Evolutionary conservation across 1,284 basidiomycete species (phyloP), one percentile per base, ranked within the genome.

Genomic region (Puccinia horiana): DNA sequence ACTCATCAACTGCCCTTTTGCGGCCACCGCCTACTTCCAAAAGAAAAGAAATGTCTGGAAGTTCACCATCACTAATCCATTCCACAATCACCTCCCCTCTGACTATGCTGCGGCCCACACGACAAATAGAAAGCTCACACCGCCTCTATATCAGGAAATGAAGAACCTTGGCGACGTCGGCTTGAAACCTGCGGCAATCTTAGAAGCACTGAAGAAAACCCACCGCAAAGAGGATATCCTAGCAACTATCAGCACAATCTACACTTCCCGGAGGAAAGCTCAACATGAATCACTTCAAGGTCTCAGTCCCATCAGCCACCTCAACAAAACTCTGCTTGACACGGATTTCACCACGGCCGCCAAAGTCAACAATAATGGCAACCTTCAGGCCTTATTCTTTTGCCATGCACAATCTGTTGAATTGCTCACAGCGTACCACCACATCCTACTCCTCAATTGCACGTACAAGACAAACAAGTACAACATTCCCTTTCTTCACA

Each of bases 391-490:
- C 6, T 26, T 69, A 20, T 69, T n/a, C 11, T 69, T 69, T 40
- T 69, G 67, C n/a, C 67, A 69, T n/a, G 11, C 32, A 12, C 11
- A 20, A 5, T 63, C 29, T 6, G 6, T 6, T 3, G 20, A 63
- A 8, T 9, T 63, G 9, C 61, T 63, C 35, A 32, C 5, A 11
- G 5, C 61, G 4, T 40, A 40, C 23, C 63, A 40, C 23, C n/a
- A 40, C 20, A 37, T 67, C 40, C 63, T 67, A 18, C 40, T 67
- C 11, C 32, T 69, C 16, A 9, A 69, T 16, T 69, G 67, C 16
- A 69, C 67, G 23, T 69, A 69, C 44, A 69, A 69, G 44, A 69
- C 67, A 1, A 44, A 69, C n/a, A 69, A 69, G 32, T 69, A 42
- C 42, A 69, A 69, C n/a, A 69, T 35, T 4, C 67, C 40, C 6